Evolutionary conservation across 768 basidiomycete genomes (phyloP).

Genomic region (Lactarius quietus): DNA sequence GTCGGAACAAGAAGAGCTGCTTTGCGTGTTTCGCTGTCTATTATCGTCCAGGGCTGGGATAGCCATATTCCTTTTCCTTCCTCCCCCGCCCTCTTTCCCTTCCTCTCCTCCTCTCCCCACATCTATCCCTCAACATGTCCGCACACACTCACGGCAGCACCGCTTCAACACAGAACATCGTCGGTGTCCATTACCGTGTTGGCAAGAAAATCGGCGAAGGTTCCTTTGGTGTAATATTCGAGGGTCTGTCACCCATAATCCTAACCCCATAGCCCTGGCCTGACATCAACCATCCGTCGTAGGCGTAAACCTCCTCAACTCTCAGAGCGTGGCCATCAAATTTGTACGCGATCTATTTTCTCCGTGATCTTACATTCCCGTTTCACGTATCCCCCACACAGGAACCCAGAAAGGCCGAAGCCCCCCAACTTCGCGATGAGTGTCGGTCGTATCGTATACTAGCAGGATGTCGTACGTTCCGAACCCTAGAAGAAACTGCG

Average conservation of each 20-base stretch:
- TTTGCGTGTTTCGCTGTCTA: conserved; percentile 16
- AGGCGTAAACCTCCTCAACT: conserved; percentile 98
- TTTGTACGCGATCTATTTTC: conserved; percentile 63
- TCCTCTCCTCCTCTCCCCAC: conserved; percentile 17
- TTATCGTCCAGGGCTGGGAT: conserved; percentile 1
- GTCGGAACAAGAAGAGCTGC: not conserved
- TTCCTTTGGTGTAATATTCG: conserved; percentile 94
- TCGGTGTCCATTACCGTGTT: conserved; percentile 96
- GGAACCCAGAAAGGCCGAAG: conserved; percentile 93
- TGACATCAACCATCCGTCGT: conserved; percentile 11
- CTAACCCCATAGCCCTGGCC: conserved; percentile 12
- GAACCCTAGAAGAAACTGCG: conserved; percentile 15
- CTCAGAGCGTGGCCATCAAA: conserved; percentile 99
- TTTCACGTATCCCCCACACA: conserved; percentile 31
- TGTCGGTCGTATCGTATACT: conserved; percentile 95
- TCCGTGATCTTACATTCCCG: conserved; percentile 7
- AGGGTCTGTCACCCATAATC: conserved; percentile 49
- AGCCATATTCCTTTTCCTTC: conserved; percentile 13
- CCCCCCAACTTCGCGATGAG: conserved; percentile 96
- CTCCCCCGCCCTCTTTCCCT: conserved; percentile 18
- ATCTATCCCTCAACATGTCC: conserved; percentile 30
- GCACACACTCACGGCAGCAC: conserved; percentile 46
- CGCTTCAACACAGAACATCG: conserved; percentile 68
- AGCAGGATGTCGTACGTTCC: conserved; percentile 70
- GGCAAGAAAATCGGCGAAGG: conserved; percentile 99